Evolutionary conservation across 78 protist genomes (phyloP), one percentile per base, ranked within the genome.

Genomic region (Tieghemostelium lacteum): DNA sequence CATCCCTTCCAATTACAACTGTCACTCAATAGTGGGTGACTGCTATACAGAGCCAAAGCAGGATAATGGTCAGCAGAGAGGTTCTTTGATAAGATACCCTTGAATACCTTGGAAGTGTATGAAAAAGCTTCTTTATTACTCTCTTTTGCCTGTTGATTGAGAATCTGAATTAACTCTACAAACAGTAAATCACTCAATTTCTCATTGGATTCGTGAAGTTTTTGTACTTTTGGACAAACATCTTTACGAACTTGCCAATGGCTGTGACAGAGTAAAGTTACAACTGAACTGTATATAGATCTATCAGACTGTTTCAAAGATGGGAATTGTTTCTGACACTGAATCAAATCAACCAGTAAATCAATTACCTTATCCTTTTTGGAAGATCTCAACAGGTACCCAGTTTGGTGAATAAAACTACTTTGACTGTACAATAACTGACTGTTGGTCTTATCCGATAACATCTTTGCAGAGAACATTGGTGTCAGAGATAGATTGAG

Each of bases 371-470:
- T 60, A 60, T 83, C 91, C 20, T 49, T 69, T 29, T 83, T 83
- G 0, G n/a, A 2, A 36, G 78, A 42, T 40, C 91, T 34, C 24
- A 36, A 42, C 28, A 83, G 52, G 71, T 60, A 83, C 10, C 64
- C 73, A 5, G 36, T 10, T n/a, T 60, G 75, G n/a, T 83, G 78
- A 26, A 69, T 37, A 49, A 83, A 83, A 36, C 75, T 26, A 37
- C 29, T 33, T 26, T 57, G 19, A 12, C 67, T 24, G 42, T 64
- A 52, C 2, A 83, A 14, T 61, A 55, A 31, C 42, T 33, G 58
- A 33, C 29, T n/a, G 24, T 34, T 20, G 2, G 7, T 14, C 37
- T 83, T 83, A 29, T 83, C 91, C 0, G 64, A 19, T 19, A 40
- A 17, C 22, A 55, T 57, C 49, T 83, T 83, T 0, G 69, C 19